Conservation (phyloP, 2,329 filamentous ascomycete species). For the Pezicula neosporulosa region DNA sequence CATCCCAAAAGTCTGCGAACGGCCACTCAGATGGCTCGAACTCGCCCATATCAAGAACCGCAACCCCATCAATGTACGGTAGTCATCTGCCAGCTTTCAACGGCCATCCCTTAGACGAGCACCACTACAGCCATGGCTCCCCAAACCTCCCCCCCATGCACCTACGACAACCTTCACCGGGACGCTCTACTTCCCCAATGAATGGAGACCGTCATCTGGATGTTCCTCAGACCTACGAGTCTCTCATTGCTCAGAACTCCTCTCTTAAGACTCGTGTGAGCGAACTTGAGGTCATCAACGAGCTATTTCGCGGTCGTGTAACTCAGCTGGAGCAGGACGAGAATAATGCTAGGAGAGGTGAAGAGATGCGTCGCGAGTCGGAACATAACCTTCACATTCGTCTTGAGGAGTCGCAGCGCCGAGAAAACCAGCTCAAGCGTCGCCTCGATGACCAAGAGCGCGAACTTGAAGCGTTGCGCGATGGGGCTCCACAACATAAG, state of each 20-base stretch:
- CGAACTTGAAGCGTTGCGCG: slow-evolving; percentile 37
- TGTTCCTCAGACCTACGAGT: slow-evolving; percentile 73
- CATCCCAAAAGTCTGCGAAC: slow-evolving; percentile 69
- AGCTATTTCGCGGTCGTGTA: slow-evolving; percentile 72
- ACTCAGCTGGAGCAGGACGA: slow-evolving; percentile 75
- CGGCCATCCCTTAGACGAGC: slow-evolving; percentile 62
- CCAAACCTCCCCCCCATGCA: slow-evolving; percentile 47
- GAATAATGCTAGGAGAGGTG: slow-evolving; percentile 58
- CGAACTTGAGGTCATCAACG: slow-evolving; percentile 93
- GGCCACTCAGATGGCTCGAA: slow-evolving; percentile 71
- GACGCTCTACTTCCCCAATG: slow-evolving; percentile 45
- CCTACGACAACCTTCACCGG: slow-evolving; percentile 55
- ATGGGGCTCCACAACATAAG: slow-evolving; percentile 47
- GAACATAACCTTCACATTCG: slow-evolving; percentile 55
- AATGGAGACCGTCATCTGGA: slow-evolving; percentile 63
- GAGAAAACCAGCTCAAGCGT: slow-evolving; percentile 79
- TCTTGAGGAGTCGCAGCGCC: slow-evolving; percentile 71
- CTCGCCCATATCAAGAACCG: slow-evolving; percentile 75
- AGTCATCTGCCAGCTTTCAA: slow-evolving; percentile 79
- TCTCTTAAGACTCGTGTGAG: slow-evolving; percentile 92
- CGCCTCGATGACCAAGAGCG: slow-evolving; percentile 75
- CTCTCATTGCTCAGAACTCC: slow-evolving; percentile 75
- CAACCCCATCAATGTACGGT: slow-evolving; percentile 72
- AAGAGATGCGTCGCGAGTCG: slow-evolving; percentile 53
- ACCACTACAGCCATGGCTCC: slow-evolving; percentile 58